Base-by-base conservation (phyloP, 768 basidiomycete genomes). In the Clathrus columnatus region DNA sequence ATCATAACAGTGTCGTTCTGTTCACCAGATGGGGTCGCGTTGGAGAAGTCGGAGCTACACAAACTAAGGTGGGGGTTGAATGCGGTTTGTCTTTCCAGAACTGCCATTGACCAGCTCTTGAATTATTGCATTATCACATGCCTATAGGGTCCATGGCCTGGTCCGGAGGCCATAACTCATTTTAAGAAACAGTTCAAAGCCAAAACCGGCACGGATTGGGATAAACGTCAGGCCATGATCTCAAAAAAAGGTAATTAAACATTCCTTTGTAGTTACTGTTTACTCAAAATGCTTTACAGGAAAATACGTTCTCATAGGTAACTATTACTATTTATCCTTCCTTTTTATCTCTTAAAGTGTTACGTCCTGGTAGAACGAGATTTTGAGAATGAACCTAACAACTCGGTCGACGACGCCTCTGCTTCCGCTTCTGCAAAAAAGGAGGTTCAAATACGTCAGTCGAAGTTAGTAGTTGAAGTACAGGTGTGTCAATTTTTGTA, bases 21-120 rank as follows among this genome's bases (percentile, higher is more conserved):
- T 79, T 69, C 65, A 79, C 78, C 29, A 76, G 79, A 30, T 83
- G 80, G 79, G 81, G 79, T n/a, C 74, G 82, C 23, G 80, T 82
- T 17, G 82, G 82, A 23, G 80, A 81, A 61, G 70, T 69, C 23
- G 82, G 82, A 0, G 70, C 73, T 61, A 68, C 61, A 4, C 76
- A 79, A 64, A 60, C 54, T 42, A 82, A 81, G 70, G 80, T 80
- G 50, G 36, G 28, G 10, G 21, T 36, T 28, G n/a, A n/a, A n/a
- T n/a, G n/a, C n/a, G n/a, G n/a, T 11, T 27, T 18, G 17, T 45
- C 45, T 18, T 24, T 46, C 18, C 48, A 41, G 30, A 20, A 47
- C 17, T n/a, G n/a, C n/a, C n/a, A n/a, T n/a, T n/a, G n/a, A n/a
- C n/a, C n/a, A n/a, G n/a, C n/a, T n/a, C 8, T 18, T 48, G 11